Evolutionary conservation across 2,329 filamentous ascomycete genomes (phyloP).

Genomic region (Colletotrichum plurivorum): DNA sequence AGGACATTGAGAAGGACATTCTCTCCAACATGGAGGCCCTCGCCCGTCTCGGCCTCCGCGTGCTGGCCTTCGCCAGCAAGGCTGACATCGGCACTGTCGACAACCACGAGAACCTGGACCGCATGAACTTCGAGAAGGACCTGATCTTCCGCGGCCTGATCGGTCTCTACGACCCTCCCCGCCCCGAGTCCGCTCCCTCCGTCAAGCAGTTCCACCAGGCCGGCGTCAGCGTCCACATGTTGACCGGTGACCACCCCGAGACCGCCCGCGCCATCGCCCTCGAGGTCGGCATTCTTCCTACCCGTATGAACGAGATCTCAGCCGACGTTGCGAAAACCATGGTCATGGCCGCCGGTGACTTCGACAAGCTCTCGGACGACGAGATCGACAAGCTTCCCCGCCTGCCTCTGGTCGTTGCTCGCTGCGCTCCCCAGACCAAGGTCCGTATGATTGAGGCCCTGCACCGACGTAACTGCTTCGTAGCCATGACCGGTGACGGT

Average conservation of each 20-base stretch:
- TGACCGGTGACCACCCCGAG: slow-evolving; percentile 78
- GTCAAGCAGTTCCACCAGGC: slow-evolving; percentile 72
- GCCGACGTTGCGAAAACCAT: slow-evolving; percentile 70
- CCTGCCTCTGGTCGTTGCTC: slow-evolving; percentile 75
- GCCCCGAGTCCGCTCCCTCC: slow-evolving; percentile 74
- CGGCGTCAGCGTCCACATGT: slow-evolving; percentile 76
- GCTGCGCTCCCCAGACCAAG: slow-evolving; percentile 77
- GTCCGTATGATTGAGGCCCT: slow-evolving; percentile 80
- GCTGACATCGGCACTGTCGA: slow-evolving; percentile 54
- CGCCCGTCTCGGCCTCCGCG: slow-evolving; percentile 76
- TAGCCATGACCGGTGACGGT: slow-evolving; percentile 80
- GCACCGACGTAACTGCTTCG: slow-evolving; percentile 74
- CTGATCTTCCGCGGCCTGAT: slow-evolving; percentile 78
- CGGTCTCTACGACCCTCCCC: slow-evolving; percentile 81
- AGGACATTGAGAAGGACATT: slow-evolving; percentile 68
- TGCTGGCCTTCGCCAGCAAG: slow-evolving; percentile 74
- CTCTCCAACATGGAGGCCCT: slow-evolving; percentile 78
- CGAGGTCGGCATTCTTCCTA: slow-evolving; percentile 74
- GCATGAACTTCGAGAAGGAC: slow-evolving; percentile 71
- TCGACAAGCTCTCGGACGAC: slow-evolving; percentile 74
- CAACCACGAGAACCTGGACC: slow-evolving; percentile 60
- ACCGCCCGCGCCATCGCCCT: slow-evolving; percentile 75
- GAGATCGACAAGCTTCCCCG: slow-evolving; percentile 74
- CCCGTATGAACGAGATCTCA: slow-evolving; percentile 64
- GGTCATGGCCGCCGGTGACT: slow-evolving; percentile 77